These are phyloP conservation scores for Zhuliangozyma blackwelliae DNA, from an alignment of 1,139 yeast species.

Conservation along the genomic window DNA sequence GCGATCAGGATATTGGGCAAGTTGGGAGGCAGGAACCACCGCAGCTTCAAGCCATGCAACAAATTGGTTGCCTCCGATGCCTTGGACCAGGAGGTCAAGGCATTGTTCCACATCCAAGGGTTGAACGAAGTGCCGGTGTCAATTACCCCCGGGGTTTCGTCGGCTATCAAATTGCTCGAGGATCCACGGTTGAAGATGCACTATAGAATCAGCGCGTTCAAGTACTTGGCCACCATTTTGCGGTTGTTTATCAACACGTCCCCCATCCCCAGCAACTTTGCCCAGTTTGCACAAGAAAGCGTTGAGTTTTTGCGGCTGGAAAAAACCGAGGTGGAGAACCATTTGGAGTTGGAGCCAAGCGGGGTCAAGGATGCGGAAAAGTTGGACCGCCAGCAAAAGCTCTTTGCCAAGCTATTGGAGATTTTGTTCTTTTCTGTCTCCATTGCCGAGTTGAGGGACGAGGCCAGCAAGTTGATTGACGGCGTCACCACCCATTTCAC, in stretches of 20 bases:
- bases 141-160: slow-evolving; percentile 75
- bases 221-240: slow-evolving; percentile 62
- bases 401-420: slow-evolving; percentile 59
- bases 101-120: slow-evolving; percentile 69
- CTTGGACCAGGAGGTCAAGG: slow-evolving; percentile 65
- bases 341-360: slow-evolving; percentile 36
- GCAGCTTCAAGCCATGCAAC: slow-evolving; percentile 70
- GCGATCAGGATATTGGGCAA: slow-evolving; percentile 92
- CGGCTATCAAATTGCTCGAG: slow-evolving; percentile 66
- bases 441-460: slow-evolving; percentile 67
- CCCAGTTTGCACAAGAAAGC: slow-evolving; percentile 36
- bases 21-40: slow-evolving; percentile 91
- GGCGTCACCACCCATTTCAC: slow-evolving; percentile 78
- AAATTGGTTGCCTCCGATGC: slow-evolving; percentile 56
- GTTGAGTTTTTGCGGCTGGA: slow-evolving; percentile 50
- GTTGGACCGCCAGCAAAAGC: slow-evolving; percentile 56
- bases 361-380: slow-evolving; percentile 46
- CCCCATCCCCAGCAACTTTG: slow-evolving; percentile 56
- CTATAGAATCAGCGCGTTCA: slow-evolving; percentile 73
- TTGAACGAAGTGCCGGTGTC: slow-evolving; percentile 63
- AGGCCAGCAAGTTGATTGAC: slow-evolving; percentile 58
- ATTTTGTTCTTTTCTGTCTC: slow-evolving; percentile 73
- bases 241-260: slow-evolving; percentile 66
- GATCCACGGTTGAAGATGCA: slow-evolving; percentile 63
- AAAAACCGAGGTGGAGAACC: slow-evolving; percentile 23